Evolutionary conservation across 345 rosid species (phyloP).

Genomic region (Aquilaria malaccensis): DNA sequence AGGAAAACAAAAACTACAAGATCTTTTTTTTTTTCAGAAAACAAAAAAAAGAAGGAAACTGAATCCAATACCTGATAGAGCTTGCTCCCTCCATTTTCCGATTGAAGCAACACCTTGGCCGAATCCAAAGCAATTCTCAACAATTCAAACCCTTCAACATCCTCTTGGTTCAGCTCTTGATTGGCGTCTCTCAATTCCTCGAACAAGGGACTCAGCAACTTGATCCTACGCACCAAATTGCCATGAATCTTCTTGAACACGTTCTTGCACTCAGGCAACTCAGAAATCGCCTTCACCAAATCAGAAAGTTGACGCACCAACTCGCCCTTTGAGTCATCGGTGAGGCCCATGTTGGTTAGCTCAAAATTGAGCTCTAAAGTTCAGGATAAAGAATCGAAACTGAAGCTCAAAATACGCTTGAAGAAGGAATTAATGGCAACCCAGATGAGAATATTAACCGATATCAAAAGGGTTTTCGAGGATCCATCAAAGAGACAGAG

Average conservation of each 20-base stretch:
- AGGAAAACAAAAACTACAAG: not conserved
- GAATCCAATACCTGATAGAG: constrained; percentile 52
- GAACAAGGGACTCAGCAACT: constrained; percentile 89
- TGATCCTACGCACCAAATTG: constrained; percentile 79
- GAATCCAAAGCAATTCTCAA: constrained; percentile 55
- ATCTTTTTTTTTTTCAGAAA: constrained; percentile 11
- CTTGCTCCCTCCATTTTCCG: constrained; percentile 68
- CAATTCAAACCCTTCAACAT: constrained; percentile 41
- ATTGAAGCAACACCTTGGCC: constrained; percentile 49
- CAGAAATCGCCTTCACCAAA: constrained; percentile 58
- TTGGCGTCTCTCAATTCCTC: constrained; percentile 66
- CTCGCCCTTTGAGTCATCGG: constrained; percentile 28
- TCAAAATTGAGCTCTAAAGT: not conserved
- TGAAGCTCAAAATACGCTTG: constrained; percentile 1
- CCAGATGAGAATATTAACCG: constrained; percentile 13
- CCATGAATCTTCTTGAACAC: constrained; percentile 62
- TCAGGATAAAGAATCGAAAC: constrained; percentile 1
- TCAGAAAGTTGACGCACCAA: constrained; percentile 43
- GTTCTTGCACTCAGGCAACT: constrained; percentile 51
- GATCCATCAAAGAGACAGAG: constrained; percentile 3
- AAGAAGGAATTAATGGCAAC: constrained; percentile 10
- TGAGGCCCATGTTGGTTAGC: constrained; percentile 27
- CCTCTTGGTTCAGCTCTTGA: constrained; percentile 33
- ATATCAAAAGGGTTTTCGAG: constrained; percentile 6
- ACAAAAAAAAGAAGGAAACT: constrained; percentile 12